A percentile compares a stretch with the other conserved stretches of the same genome.
Evolutionary conservation across 805 yeast species (phyloP).

Genomic region (Yarrowia sp.): DNA sequence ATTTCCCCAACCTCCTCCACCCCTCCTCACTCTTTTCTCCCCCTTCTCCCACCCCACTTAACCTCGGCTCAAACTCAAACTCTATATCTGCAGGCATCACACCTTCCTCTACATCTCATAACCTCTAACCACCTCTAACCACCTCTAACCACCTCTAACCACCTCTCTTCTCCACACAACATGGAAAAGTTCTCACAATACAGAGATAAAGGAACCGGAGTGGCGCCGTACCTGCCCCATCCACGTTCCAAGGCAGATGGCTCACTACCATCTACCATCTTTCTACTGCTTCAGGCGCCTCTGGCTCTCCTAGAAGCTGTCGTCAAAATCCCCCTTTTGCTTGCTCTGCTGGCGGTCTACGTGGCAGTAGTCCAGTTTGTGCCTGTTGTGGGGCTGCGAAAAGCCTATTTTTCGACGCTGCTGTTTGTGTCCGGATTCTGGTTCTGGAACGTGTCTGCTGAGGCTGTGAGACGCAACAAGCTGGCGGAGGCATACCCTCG

Average conservation of each 20-base stretch:
- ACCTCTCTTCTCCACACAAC: not conserved
- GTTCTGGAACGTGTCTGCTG: constrained; percentile 22
- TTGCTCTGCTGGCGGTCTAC: constrained; percentile 7
- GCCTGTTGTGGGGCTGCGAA: not conserved
- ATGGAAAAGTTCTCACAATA: constrained; percentile 84
- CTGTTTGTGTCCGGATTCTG: constrained; percentile 3
- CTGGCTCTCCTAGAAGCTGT: not conserved
- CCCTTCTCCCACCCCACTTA: too few relatives aligned
- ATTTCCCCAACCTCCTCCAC: too few relatives aligned
- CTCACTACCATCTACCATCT: not conserved
- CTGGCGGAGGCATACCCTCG: constrained; percentile 38
- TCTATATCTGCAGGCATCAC: not conserved
- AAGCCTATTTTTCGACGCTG: not conserved
- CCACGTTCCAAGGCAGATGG: constrained; percentile 28
- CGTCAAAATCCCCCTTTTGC: constrained; percentile 27
- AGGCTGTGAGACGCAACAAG: constrained; percentile 1
- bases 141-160: not conserved
- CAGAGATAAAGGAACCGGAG: constrained; percentile 92
- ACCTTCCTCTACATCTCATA: too few relatives aligned
- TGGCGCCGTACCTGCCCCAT: constrained; percentile 76
- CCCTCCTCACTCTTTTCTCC: too few relatives aligned
- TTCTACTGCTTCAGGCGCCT: not conserved
- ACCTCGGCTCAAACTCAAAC: too few relatives aligned
- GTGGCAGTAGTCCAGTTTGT: not conserved
- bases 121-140: not conserved